Conservation (phyloP, 768 basidiomycete species). For the Suillus bovinus region DNA sequence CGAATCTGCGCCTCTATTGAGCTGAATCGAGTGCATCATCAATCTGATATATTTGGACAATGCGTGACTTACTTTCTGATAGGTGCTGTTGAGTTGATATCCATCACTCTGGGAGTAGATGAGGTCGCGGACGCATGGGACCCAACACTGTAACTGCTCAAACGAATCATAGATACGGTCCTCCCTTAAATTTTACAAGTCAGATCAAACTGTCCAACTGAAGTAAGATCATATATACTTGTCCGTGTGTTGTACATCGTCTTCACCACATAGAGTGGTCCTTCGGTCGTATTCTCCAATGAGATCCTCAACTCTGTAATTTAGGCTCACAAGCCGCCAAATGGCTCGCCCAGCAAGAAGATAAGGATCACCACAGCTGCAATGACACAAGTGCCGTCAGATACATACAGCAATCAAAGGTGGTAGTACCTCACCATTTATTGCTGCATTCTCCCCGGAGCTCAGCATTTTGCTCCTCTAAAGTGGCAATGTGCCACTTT, state of each 20-base stretch:
- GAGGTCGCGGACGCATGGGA: constrained; percentile 4
- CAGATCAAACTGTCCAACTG: not conserved
- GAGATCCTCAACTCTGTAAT: constrained; percentile 6
- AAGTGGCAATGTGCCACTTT: constrained; percentile 7
- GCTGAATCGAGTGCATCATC: constrained; percentile 4
- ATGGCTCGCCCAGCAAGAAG: constrained; percentile 11
- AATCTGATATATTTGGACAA: no score
- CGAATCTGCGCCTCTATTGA: constrained; percentile 16
- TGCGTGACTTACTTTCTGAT: constrained; percentile 9
- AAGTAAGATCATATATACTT: not conserved
- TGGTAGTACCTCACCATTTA: not conserved
- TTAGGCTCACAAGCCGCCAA: constrained; percentile 12
- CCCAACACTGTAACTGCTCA: constrained; percentile 10
- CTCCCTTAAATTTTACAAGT: not conserved
- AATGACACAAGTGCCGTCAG: not conserved
- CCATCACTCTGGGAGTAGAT: not conserved
- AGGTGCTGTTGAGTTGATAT: constrained; percentile 1
- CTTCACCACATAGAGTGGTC: not conserved
- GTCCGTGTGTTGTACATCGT: not conserved
- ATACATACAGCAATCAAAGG: not conserved
- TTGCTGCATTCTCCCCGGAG: not conserved
- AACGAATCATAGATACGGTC: not conserved
- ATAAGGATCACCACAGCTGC: constrained; percentile 7
- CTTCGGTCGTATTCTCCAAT: constrained; percentile 13
- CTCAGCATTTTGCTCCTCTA: constrained; percentile 12